Evolutionary conservation across 169 alveolate species (phyloP).

Genomic region (Eimeria falciformis): DNA sequence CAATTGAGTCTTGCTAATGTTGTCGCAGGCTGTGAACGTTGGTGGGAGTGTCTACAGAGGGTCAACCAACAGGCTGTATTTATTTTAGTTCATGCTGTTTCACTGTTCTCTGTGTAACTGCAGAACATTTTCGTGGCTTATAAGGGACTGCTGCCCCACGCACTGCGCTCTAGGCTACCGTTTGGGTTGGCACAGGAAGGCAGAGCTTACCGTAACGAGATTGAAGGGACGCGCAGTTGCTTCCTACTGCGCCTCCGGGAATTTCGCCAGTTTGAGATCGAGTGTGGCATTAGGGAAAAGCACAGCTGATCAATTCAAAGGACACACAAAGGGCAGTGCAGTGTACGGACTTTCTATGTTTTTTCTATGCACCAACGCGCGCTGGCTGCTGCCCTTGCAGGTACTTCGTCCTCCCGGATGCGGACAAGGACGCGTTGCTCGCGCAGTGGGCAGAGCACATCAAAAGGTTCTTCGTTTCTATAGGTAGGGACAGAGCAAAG

Average conservation of each 20-base stretch:
- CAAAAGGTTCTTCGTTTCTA: neutral
- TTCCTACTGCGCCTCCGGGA: constrained; percentile 26
- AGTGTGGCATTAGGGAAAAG: neutral
- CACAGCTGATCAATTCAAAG: too few relatives aligned
- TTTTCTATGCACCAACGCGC: too few relatives aligned
- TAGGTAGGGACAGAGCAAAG: neutral
- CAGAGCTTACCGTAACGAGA: constrained; percentile 12
- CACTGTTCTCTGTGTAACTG: neutral
- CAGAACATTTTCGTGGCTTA: constrained; percentile 1
- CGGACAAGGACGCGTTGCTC: neutral
- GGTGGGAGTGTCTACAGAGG: too few relatives aligned
- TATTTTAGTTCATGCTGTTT: neutral
- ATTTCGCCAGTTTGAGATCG: constrained; percentile 45
- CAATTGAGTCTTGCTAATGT: too few relatives aligned
- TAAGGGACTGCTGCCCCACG: neutral
- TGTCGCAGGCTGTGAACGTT: too few relatives aligned
- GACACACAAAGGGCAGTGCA: too few relatives aligned
- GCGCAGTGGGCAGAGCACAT: neutral
- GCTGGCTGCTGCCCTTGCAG: neutral
- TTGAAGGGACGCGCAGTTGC: neutral
- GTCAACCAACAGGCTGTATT: too few relatives aligned
- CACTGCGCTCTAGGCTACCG: constrained; percentile 24
- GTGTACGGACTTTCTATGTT: too few relatives aligned
- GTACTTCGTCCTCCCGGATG: neutral
- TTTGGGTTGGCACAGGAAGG: constrained; percentile 52